Conservation (phyloP, 176 grass and related monocot genomes). For the Paspalum vaginatum region DNA sequence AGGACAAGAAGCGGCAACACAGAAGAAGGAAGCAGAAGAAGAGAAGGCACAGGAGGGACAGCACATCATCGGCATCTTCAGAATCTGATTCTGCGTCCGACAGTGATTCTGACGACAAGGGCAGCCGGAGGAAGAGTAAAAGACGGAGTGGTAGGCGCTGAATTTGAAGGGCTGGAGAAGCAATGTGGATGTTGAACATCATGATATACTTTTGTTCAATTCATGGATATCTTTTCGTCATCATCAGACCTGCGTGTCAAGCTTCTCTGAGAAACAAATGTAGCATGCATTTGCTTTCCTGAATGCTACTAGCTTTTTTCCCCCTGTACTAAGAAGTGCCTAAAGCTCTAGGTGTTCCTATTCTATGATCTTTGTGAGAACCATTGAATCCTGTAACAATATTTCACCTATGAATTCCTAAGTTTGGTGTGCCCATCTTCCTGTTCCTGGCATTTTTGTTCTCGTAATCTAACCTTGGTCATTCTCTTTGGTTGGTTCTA, state of each 20-base stretch:
- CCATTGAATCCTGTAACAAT: slow-evolving; percentile 23
- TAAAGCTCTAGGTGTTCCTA: background rate
- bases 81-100: slow-evolving; percentile 46
- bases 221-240: slow-evolving; percentile 15
- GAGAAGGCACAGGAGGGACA: slow-evolving; percentile 52
- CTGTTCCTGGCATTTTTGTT: background rate
- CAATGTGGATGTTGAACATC: slow-evolving; percentile 22
- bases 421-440: slow-evolving; percentile 7
- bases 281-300: background rate
- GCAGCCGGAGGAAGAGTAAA: slow-evolving; percentile 56
- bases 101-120: slow-evolving; percentile 69
- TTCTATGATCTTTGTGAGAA: slow-evolving; percentile 31
- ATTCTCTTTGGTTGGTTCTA: background rate
- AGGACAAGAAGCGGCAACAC: slow-evolving; percentile 54
- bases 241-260: background rate
- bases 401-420: slow-evolving; percentile 16
- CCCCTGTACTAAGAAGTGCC: background rate
- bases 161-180: slow-evolving; percentile 2
- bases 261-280: slow-evolving; percentile 15
- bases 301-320: slow-evolving; percentile 11
- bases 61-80: slow-evolving; percentile 58
- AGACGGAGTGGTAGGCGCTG: slow-evolving; percentile 37
- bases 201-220: background rate
- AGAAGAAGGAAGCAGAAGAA: slow-evolving; percentile 68
- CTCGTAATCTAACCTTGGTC: background rate